Evolutionary conservation across 495 filamentous ascomycete genomes (phyloP), one percentile per base, ranked within the genome.

Genomic region (Poronia punctata): DNA sequence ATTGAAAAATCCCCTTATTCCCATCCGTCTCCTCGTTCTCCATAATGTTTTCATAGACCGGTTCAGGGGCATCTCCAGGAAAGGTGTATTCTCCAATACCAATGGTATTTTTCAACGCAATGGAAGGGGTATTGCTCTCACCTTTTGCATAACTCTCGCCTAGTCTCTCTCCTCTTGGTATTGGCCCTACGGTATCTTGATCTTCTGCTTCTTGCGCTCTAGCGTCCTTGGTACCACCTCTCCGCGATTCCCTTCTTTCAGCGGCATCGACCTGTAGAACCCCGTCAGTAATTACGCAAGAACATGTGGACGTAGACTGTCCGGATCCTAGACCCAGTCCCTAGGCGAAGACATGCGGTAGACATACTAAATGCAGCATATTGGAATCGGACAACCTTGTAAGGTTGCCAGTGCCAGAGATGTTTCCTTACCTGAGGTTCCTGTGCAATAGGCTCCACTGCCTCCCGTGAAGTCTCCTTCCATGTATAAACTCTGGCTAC

Each of bases 141-240:
- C 61, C 64, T 64, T 51, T 58, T 35, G 52, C 50, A 40, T 43
- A 49, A 42, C 48, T 64, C 40, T 51, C 52, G 24, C 49, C 49
- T 30, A 53, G 30, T 48, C 51, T 61, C 34, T 56, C 50, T 15
- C 65, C 58, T 35, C 51, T 46, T 38, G 54, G 51, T 28, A 64
- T 61, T 11, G 54, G 60, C 32, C 54, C 59, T 52, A 59, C 56
- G 3, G 29, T 59, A 41, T 65, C 58, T 23, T 60, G 60, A 36
- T 65, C 61, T 6, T 61, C 60, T 18, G 45, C 52, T 29, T 56
- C 54, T 32, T 45, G 52, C 18, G 36, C 21, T 31, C 41, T 46
- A 18, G 31, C 25, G 10, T 47, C 40, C 11, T 48, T 49, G 22
- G 44, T 41, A 12, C 44, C 40, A 20, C 47, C 53, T 3, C 45